Conservation (phyloP, 345 rosid species). For the Raphanus sativus region DNA sequence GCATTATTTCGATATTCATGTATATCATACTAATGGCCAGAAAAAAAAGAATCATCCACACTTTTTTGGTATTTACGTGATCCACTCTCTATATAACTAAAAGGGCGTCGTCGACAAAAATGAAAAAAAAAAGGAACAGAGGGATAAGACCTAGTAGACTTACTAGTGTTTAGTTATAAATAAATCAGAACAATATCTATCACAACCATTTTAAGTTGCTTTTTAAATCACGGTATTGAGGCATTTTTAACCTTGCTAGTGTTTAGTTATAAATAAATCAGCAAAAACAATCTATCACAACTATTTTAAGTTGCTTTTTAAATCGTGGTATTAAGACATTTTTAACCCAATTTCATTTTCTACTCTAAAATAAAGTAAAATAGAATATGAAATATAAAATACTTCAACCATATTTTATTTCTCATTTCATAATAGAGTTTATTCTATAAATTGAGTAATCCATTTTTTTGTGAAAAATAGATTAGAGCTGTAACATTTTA, state of each 20-base stretch:
- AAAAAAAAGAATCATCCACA: neutral
- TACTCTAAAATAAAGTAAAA: too few species aligned
- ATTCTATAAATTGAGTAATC: too few species aligned
- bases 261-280: neutral
- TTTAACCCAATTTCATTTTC: too few species aligned
- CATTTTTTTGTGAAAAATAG: too few species aligned
- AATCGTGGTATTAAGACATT: neutral
- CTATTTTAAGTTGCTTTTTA: neutral
- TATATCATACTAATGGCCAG: neutral
- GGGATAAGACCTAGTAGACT: neutral
- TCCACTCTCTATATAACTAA: slow-evolving; percentile 7
- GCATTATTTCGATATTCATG: slow-evolving; percentile 16
- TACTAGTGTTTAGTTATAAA: slow-evolving; percentile 1
- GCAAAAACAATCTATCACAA: neutral
- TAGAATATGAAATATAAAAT: too few species aligned
- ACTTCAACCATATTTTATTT: too few species aligned
- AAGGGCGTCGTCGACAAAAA: neutral
- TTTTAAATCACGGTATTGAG: neutral
- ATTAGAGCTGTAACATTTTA: too few species aligned
- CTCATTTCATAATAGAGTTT: too few species aligned
- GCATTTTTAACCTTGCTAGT: neutral
- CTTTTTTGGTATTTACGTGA: neutral
- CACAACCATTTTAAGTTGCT: neutral
- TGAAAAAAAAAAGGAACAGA: neutral
- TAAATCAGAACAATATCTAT: neutral